Conservation (phyloP, 108 stramenopile genomes). For the Skeletonema tropicum region DNA sequence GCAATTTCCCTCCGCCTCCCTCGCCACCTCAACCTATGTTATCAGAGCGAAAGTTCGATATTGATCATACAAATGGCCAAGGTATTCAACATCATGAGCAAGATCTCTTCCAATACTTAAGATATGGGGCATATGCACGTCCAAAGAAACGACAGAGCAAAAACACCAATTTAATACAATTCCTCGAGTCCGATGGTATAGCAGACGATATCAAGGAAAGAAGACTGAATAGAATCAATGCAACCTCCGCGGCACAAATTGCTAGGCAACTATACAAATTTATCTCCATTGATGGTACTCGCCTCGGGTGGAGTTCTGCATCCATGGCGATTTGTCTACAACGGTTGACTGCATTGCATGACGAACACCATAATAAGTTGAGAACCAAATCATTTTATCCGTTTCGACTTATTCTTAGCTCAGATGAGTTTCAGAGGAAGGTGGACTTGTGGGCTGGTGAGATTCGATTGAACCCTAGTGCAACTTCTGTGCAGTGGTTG, state of each 20-base stretch:
- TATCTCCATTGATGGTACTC: conserved; percentile 76
- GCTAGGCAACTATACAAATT: conserved; percentile 72
- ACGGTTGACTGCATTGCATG: conserved; percentile 60
- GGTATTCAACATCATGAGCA: conserved; percentile 8
- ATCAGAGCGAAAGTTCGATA: background rate
- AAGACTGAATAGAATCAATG: conserved; percentile 65
- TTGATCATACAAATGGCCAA: background rate
- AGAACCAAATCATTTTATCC: conserved; percentile 81
- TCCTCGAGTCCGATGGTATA: conserved; percentile 43
- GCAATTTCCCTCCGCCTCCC: conserved; percentile 44
- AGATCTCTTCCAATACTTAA: conserved; percentile 35
- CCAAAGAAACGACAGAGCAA: conserved; percentile 32
- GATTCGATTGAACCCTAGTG: conserved; percentile 64
- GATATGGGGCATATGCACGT: conserved; percentile 50
- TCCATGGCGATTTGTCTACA: conserved; percentile 58
- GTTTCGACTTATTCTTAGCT: conserved; percentile 62
- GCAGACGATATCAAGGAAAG: conserved; percentile 57
- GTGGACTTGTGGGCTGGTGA: conserved; percentile 70
- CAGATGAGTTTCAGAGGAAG: conserved; percentile 49
- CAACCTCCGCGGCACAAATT: conserved; percentile 67
- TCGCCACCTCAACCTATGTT: background rate
- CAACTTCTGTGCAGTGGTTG: conserved; percentile 77
- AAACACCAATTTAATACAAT: conserved; percentile 54
- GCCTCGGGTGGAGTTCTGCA: conserved; percentile 74
- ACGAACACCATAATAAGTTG: conserved; percentile 60